Conservation (phyloP, 2,329 filamentous ascomycete species). For the Hymenoscyphus linearis region DNA sequence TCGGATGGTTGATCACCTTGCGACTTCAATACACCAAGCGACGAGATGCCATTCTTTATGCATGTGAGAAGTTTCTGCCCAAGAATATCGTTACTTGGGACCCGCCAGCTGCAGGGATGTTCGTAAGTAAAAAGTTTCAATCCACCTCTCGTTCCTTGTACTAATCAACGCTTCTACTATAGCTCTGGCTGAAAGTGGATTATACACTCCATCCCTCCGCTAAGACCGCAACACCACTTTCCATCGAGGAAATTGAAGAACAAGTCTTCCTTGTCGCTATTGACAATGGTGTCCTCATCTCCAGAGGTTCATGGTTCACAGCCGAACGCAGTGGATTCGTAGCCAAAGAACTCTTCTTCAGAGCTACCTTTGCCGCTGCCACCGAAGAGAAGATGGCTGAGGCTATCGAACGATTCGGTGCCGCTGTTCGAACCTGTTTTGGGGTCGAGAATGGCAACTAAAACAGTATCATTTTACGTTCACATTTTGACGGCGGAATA, state of each 20-base stretch:
- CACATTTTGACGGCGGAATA: not conserved
- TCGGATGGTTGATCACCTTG: slow-evolving; percentile 83
- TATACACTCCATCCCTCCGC: slow-evolving; percentile 56
- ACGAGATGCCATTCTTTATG: slow-evolving; percentile 69
- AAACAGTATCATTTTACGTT: not conserved
- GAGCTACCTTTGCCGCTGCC: slow-evolving; percentile 83
- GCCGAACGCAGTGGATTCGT: slow-evolving; percentile 58
- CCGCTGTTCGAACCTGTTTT: slow-evolving; percentile 62
- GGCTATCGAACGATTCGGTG: slow-evolving; percentile 70
- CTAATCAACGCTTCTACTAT: slow-evolving; percentile 7
- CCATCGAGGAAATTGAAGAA: slow-evolving; percentile 68
- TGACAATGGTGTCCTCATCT: slow-evolving; percentile 71
- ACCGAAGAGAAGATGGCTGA: slow-evolving; percentile 63
- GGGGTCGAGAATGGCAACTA: not conserved
- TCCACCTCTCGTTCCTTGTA: not conserved
- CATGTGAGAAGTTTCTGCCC: slow-evolving; percentile 75
- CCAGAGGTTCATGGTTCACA: slow-evolving; percentile 86
- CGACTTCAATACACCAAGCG: slow-evolving; percentile 75
- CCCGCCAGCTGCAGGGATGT: slow-evolving; percentile 86
- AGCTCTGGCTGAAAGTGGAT: slow-evolving; percentile 71
- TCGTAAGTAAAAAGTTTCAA: slow-evolving; percentile 54
- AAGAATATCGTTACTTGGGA: slow-evolving; percentile 71
- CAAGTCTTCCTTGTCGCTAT: slow-evolving; percentile 78
- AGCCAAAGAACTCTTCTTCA: slow-evolving; percentile 62
- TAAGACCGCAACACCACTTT: slow-evolving; percentile 35